Conservation (phyloP, 805 yeast species). For the Wickerhamiella brachini region DNA sequence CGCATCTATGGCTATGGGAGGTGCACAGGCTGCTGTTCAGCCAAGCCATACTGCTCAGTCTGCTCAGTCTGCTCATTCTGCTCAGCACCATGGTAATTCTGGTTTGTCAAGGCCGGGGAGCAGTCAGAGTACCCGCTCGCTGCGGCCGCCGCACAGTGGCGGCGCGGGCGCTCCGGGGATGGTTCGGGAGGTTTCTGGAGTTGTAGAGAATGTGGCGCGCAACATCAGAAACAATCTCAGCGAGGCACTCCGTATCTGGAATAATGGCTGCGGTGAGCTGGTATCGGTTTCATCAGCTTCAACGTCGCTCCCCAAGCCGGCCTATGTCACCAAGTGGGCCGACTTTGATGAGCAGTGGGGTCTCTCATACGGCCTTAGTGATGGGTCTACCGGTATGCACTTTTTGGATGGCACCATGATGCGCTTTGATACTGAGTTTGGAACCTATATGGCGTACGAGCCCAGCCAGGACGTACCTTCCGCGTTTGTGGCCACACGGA, state of each 20-base stretch:
- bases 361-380: constrained; percentile 79
- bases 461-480: constrained; percentile 25
- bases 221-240: background rate
- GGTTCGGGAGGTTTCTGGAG: background rate
- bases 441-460: constrained; percentile 46
- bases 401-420: constrained; percentile 79
- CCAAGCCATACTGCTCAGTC: background rate
- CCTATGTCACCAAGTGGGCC: constrained; percentile 90
- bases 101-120: background rate
- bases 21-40: constrained; percentile 1
- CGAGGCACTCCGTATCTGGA: background rate
- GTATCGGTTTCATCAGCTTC: background rate
- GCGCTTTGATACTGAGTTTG: constrained; percentile 44
- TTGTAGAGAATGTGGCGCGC: background rate
- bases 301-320: constrained; percentile 26
- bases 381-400: constrained; percentile 79
- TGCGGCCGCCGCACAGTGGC: background rate
- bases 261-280: background rate
- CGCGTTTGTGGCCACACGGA: constrained; percentile 26
- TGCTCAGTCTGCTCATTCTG: background rate
- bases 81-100: background rate
- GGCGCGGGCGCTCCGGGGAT: background rate
- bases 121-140: background rate
- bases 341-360: constrained; percentile 95
- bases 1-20: background rate